phyloP scores from a whole-genome alignment of 805 yeast species.

The Candida tammaniensis region DNA sequence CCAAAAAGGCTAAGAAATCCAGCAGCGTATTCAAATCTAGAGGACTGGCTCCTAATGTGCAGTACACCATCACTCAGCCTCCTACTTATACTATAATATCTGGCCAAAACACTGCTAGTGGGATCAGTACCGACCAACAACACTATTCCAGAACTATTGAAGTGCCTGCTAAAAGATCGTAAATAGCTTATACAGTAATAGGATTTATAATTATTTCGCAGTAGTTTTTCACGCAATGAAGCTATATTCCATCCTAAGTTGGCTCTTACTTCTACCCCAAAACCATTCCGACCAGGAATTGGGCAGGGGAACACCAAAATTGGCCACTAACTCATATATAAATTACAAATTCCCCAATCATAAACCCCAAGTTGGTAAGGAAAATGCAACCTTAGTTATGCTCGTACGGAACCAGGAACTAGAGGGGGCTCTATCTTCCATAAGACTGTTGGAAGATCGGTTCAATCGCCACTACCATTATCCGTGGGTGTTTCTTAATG shows the following conservation, averaged over 20 bases:
- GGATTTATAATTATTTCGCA: no score
- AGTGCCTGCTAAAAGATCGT: no score
- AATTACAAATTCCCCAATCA: conserved; percentile 18
- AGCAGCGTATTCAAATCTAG: conserved; percentile 1
- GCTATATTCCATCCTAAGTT: no score
- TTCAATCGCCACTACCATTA: conserved; percentile 38
- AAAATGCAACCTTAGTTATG: conserved; percentile 87
- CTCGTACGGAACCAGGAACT: conserved; percentile 81
- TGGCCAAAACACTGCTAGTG: conserved; percentile 7
- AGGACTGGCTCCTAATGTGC: conserved; percentile 8
- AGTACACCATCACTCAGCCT: conserved; percentile 14
- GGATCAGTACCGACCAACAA: conserved; percentile 1
- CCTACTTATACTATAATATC: conserved; percentile 9
- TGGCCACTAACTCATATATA: conserved; percentile 29
- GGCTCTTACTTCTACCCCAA: no score
- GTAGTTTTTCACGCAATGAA: no score
- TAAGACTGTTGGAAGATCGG: conserved; percentile 43
- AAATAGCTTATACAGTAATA: no score
- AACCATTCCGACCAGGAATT: no score
- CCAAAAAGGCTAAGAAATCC: neutral
- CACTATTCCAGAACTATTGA: no score
- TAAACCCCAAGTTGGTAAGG: conserved; percentile 45
- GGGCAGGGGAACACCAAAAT: conserved; percentile 17
- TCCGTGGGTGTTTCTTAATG: conserved; percentile 46
- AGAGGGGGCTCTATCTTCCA: conserved; percentile 57